Evolutionary conservation across 2,329 filamentous ascomycete genomes (phyloP).

Genomic region (Alternaria ventricosa): DNA sequence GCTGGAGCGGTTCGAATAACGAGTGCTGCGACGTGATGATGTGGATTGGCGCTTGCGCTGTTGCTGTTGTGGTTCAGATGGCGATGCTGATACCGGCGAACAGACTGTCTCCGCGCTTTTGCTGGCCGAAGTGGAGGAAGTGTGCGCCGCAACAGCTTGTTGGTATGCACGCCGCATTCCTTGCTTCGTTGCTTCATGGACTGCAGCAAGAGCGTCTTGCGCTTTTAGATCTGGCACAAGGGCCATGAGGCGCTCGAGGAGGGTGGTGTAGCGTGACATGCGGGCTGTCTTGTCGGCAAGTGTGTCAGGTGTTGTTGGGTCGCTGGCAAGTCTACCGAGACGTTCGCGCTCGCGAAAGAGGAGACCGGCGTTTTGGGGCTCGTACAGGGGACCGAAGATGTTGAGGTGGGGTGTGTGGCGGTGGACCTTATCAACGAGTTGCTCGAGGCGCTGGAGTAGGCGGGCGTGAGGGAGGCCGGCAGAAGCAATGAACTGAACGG

Average conservation of each 20-base stretch:
- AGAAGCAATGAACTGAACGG: slow-evolving; percentile 35
- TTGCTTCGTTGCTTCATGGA: slow-evolving; percentile 28
- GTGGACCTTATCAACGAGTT: slow-evolving; percentile 43
- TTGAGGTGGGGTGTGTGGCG: slow-evolving; percentile 31
- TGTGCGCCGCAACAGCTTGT: slow-evolving; percentile 22
- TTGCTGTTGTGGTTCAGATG: slow-evolving; percentile 1
- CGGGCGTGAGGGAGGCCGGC: slow-evolving; percentile 34
- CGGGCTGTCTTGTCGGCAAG: slow-evolving; percentile 36
- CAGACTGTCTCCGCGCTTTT: neutral
- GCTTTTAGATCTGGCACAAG: slow-evolving; percentile 31
- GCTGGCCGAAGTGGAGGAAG: neutral
- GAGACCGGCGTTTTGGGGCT: slow-evolving; percentile 27
- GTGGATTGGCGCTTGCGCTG: slow-evolving; percentile 8
- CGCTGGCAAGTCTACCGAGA: slow-evolving; percentile 30
- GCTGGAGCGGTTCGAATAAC: slow-evolving; percentile 14
- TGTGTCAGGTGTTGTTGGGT: slow-evolving; percentile 17
- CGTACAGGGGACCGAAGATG: slow-evolving; percentile 39
- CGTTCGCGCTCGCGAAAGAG: slow-evolving; percentile 39
- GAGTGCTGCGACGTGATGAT: neutral
- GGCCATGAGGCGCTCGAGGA: slow-evolving; percentile 40
- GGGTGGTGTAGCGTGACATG: slow-evolving; percentile 36
- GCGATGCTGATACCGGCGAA: neutral
- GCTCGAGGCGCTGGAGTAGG: slow-evolving; percentile 45
- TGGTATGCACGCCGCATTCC: slow-evolving; percentile 32
- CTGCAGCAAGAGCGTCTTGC: slow-evolving; percentile 22